Conservation (phyloP, 225 moss, liverwort and hornwort genomes). For the Polytrichum commune region DNA sequence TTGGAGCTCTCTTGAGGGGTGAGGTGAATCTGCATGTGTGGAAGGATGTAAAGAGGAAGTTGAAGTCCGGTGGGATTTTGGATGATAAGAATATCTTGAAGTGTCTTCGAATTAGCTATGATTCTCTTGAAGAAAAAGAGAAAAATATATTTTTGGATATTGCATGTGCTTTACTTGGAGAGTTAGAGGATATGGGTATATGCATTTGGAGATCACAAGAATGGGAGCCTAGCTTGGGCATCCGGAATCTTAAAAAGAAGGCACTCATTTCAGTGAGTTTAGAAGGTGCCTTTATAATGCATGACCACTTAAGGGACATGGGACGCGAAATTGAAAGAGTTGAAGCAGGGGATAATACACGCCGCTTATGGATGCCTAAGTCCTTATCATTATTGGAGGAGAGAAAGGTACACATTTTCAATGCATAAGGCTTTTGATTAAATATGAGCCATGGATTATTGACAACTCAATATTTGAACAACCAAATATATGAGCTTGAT, state of each 20-base stretch:
- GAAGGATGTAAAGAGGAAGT: neutral
- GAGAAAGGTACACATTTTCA: neutral
- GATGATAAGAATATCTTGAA: neutral
- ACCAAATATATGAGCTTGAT: too few species aligned
- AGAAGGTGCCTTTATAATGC: neutral
- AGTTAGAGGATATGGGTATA: neutral
- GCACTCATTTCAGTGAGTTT: neutral
- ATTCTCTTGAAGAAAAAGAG: neutral
- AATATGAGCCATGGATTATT: accelerated
- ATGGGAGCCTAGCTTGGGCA: neutral
- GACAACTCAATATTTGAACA: too few species aligned
- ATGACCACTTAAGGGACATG: slow-evolving; percentile 4
- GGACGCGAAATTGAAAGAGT: neutral
- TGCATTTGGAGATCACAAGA: neutral
- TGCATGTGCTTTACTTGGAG: neutral
- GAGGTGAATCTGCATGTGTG: neutral
- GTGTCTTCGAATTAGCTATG: slow-evolving; percentile 1
- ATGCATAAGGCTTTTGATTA: neutral
- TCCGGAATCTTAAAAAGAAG: neutral
- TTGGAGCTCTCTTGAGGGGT: neutral
- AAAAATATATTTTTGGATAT: slow-evolving; percentile 10
- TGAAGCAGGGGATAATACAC: neutral
- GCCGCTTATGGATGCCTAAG: slow-evolving; percentile 2
- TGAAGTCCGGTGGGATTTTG: neutral
- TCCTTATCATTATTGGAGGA: neutral